Evolutionary conservation across 1,284 basidiomycete genomes (phyloP), one percentile per base, ranked within the genome.

Genomic region (Earliella scabrosa): DNA sequence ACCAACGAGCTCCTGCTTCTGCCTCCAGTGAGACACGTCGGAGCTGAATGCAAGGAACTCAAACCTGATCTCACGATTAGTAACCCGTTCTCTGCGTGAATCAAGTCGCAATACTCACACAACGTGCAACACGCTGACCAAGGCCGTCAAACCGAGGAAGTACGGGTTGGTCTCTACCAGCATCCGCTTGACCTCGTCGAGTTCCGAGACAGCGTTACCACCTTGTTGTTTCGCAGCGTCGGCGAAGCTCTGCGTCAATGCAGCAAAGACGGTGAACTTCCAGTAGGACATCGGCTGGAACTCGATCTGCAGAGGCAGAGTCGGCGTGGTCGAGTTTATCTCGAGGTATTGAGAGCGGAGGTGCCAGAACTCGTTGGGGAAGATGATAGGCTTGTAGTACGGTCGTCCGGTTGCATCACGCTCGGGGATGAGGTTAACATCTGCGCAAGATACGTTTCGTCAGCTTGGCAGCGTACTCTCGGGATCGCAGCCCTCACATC

Each of bases 281-380:
- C 89, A 82, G 72, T 87, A 91, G 8, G 90, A 86, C 78, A 96
- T 88, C 9, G 95, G 90, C 66, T 92, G 86, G 75, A 97, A 90
- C 9, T 84, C 85, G 66, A 98, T 81, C 61, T 88, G 86, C 10
- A 99, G 78, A 2, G 95, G 93, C 1, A 95, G 77, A 8, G 68
- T 77, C 10, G 83, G 76, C 2, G 89, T 92, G 0, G 92, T 93
- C 26, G 78, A 73, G 71, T 96, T 95, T 67, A 97, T 83, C 66
- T 92, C 88, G 55, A 84, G 71, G 64, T 92, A 85, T 63, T 94
- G 89, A 32, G 89, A 88, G 44, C 87, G 86, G 14, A 95, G 80
- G 60, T 88, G 80, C 95, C 95, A 98, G 74, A 98, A 98, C 70
- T 98, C 95, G 70, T 98, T 98, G 7, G 93, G 86, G 74, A 92